A percentile compares a stretch with the other conserved stretches of the same genome.
These are phyloP conservation scores for Rhizoclosmatium globosum DNA, from an alignment of 192 early-diverging fungal species.

Conservation along the genomic window DNA sequence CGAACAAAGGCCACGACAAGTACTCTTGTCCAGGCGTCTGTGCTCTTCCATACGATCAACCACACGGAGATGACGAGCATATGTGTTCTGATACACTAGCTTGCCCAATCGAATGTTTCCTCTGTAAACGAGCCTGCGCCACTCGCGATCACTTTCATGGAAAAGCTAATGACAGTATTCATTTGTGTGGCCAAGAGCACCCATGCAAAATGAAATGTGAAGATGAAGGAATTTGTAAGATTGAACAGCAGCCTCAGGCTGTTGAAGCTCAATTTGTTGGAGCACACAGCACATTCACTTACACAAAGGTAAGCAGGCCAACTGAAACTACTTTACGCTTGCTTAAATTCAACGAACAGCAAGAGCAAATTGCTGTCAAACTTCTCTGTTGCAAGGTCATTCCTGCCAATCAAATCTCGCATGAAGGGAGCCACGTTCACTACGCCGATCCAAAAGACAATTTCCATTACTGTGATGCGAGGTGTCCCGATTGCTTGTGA, in stretches of 20 bases:
- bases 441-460: conserved; percentile 25
- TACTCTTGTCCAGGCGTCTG: conserved; percentile 1
- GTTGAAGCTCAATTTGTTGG: background rate
- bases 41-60: background rate
- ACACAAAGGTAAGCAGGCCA: conserved; percentile 9
- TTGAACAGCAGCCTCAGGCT: conserved; percentile 35
- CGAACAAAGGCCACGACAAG: background rate
- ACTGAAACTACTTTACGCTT: no score
- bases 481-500: conserved; percentile 38
- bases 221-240: conserved; percentile 48
- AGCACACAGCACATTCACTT: conserved; percentile 16
- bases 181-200: conserved; percentile 40
- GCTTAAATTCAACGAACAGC: conserved; percentile 1
- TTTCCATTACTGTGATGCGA: conserved; percentile 38
- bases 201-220: conserved; percentile 30
- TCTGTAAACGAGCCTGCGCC: background rate
- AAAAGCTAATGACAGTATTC: conserved; percentile 3
- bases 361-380: conserved; percentile 36
- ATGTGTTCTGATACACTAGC: background rate
- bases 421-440: conserved; percentile 44
- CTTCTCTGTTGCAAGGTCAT: conserved; percentile 45
- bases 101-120: conserved; percentile 19
- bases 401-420: conserved; percentile 41
- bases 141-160: conserved; percentile 22
- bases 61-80: background rate